Base-by-base conservation (phyloP, 352 stramenopile species). In the Phytophthora syringae region DNA sequence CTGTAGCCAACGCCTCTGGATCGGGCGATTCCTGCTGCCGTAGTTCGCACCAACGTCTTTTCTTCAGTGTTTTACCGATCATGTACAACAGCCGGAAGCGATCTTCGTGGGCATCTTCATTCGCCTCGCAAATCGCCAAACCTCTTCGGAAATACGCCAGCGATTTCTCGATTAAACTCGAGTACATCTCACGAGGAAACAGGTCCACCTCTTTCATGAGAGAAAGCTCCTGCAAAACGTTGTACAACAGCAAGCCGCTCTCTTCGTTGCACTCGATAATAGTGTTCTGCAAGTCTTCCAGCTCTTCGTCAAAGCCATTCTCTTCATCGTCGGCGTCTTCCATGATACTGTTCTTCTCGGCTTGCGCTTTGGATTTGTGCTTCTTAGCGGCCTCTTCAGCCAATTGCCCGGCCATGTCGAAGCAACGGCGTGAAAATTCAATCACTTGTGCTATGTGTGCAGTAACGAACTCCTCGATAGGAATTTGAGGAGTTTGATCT, bases 11-110 rank as follows among this genome's bases (percentile, higher is more conserved):
- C 3, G 53, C 62, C 32, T 79, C 64, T 13, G 40, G 30, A 24
- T 64, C 50, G 21, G 40, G 20, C 10, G 21, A 7, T 18, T 67
- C 21, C 12, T 67, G 34, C 12, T 52, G 25, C 28, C 28, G 40
- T 20, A 70, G 47, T n/a, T 82, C 52, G 5, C 62, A 63, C 72
- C 72, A 81, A 2, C 74, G 58, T 27, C 67, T 72, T 63, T 93
- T 92, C 60, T 88, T 90, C 24, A 92, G 28, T 1, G 75, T 74
- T 53, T 95, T 95, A 5, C 84, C 86, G 1, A 85, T 74, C 80
- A 95, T 92, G 44, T 91, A 93, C 15, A 80, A 55, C 48, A 94
- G 52, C 15, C 84, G 82, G 44, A 92, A 92, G 25, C 76, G 76
- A 44, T 77, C 70, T 64, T 90, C 82, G 25, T 90, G 62, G 1